Conservation (phyloP, 306 rosid genomes). For the Rosa persica region DNA sequence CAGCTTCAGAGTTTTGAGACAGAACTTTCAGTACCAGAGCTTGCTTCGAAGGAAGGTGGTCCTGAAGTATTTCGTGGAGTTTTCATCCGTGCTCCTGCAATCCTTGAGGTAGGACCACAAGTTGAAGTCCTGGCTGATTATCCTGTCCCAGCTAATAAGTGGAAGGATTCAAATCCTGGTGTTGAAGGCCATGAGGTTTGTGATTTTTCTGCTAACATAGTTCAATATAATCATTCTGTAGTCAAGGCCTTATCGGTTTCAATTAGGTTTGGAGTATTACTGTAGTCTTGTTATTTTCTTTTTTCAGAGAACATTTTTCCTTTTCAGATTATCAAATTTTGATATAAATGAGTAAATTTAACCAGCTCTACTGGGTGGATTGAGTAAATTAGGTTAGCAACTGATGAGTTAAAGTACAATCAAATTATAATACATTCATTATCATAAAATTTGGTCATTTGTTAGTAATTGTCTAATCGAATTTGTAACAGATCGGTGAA, state of each 20-base stretch:
- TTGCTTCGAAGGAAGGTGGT: slow-evolving; percentile 81
- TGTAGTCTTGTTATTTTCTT: not conserved
- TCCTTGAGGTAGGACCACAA: slow-evolving; percentile 86
- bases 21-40: slow-evolving; percentile 70
- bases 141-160: slow-evolving; percentile 43
- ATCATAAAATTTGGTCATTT: not conserved
- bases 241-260: not conserved
- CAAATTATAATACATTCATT: not conserved
- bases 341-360: not conserved
- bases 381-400: not conserved
- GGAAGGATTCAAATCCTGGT: slow-evolving; percentile 36
- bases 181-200: slow-evolving; percentile 57
- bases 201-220: not conserved
- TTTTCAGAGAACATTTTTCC: not conserved
- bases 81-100: slow-evolving; percentile 97
- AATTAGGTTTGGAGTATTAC: not conserved
- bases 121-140: slow-evolving; percentile 79
- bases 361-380: not conserved
- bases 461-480: not conserved
- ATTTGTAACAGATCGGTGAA: not conserved
- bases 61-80: slow-evolving; percentile 81
- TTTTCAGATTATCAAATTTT: not conserved
- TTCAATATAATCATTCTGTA: not conserved
- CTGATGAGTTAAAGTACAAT: not conserved
- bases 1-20: slow-evolving; percentile 92